Percentiles rank a stretch among this genome's conserved stretches.
phyloP scores from a whole-genome alignment of 2,329 filamentous ascomycete species.

The Didymosphaeria variabile region DNA sequence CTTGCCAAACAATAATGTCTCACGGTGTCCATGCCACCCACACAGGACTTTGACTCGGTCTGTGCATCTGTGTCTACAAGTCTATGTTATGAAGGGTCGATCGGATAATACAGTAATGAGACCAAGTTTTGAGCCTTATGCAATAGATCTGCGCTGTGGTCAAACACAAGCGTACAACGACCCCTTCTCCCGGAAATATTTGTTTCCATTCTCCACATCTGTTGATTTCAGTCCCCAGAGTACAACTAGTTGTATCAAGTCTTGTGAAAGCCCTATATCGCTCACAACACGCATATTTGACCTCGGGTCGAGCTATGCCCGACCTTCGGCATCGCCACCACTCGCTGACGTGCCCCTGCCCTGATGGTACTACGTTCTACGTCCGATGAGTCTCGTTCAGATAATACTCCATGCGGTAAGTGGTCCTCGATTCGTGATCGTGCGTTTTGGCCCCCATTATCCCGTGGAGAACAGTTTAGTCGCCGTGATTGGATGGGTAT shows the following conservation, averaged over 20 bases:
- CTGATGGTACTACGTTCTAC: background rate
- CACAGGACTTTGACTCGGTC: too few relatives aligned
- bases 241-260: background rate
- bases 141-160: background rate
- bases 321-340: too few relatives aligned
- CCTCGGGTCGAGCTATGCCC: too few relatives aligned
- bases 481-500: slow-evolving; percentile 4
- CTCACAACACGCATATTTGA: too few relatives aligned
- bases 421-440: background rate
- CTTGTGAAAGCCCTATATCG: too few relatives aligned
- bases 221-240: background rate
- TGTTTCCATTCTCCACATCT: background rate
- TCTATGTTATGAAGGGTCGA: background rate
- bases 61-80: too few relatives aligned
- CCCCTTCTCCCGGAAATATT: background rate
- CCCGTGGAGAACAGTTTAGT: background rate
- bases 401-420: background rate
- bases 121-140: background rate
- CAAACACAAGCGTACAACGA: background rate
- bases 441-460: slow-evolving; percentile 2
- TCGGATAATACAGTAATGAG: background rate
- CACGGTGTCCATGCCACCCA: too few relatives aligned
- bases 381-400: background rate
- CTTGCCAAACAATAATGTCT: too few relatives aligned
- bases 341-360: background rate